Base-by-base conservation (phyloP, 2,329 filamentous ascomycete species). In the Cladosporium colombiae region DNA sequence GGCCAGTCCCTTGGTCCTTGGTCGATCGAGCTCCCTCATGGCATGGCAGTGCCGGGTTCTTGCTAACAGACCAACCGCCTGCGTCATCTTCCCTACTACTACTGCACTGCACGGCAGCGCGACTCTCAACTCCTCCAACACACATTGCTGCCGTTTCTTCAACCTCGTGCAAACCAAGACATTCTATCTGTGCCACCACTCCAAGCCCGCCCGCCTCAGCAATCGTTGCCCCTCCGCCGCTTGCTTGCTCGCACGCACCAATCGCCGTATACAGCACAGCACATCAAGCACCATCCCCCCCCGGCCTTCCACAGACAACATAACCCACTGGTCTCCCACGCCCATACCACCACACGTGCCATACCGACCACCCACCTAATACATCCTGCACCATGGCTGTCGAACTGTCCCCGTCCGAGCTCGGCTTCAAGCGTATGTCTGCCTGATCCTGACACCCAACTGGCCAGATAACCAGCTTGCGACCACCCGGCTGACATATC, bases 351-450 rank as follows among this genome's bases (percentile, higher is more conserved):
- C 33, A 56, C 49, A 59, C 56, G 40, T 33, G 18, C 29, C 27
- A 46, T 64, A 67, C 59, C 66, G 56, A 65, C 58, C 8, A 37
- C 14, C 33, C 23, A 27, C 31, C 14, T 25, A 1, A 29, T 25
- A 46, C 8, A 29, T 16, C 55, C 18, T 31, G 18, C 81, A 86
- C 75, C 81, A 98, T 98, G 95, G 96, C 94, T 74, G 90, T 99
- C 82, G 91, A 97, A 75, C 91, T 99, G 77, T 89, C 95, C 75
- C 95, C 94, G 67, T 80, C 87, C 73, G 95, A 98, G 86, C 88
- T 99, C 78, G 91, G 88, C 82, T 99, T 99, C 83, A 90, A 89
- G 81, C 91, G 95, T 98, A 85, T 76, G 90, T 85, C 27, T 23
- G 16, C 23, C 49, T 14, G 40, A 56, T 46, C 21, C 13, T 21